Conservation (phyloP, 1,284 basidiomycete genomes). For the Apiotrichum porosum region DNA sequence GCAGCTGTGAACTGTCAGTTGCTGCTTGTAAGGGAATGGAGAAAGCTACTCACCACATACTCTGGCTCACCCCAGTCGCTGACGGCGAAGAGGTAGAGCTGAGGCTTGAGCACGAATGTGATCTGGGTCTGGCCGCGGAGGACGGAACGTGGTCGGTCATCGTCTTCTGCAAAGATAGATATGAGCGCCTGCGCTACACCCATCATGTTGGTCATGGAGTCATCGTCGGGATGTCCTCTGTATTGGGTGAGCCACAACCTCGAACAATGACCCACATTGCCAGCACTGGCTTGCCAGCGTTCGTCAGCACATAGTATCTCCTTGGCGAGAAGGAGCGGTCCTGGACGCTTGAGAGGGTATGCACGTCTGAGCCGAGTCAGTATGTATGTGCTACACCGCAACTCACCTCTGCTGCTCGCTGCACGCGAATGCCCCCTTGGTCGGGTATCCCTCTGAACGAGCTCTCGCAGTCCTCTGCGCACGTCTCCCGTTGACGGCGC, state of each 20-base stretch:
- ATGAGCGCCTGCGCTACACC: slow-evolving; percentile 93
- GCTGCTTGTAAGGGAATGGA: too few relatives aligned
- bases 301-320: slow-evolving; percentile 85
- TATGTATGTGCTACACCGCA: background rate
- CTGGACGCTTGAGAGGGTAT: background rate
- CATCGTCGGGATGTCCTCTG: slow-evolving; percentile 42
- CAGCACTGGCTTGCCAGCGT: slow-evolving; percentile 92
- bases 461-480: slow-evolving; percentile 6
- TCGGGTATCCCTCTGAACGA: slow-evolving; percentile 4
- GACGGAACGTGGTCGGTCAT: slow-evolving; percentile 65
- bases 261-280: slow-evolving; percentile 56
- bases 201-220: slow-evolving; percentile 71
- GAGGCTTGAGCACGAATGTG: slow-evolving; percentile 75
- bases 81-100: slow-evolving; percentile 84
- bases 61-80: slow-evolving; percentile 92
- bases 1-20: too few relatives aligned
- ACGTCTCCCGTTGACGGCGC: background rate
- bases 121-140: slow-evolving; percentile 64
- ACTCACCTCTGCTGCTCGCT: background rate
- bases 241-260: background rate
- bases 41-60: slow-evolving; percentile 72
- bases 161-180: slow-evolving; percentile 74
- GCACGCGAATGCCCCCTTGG: background rate
- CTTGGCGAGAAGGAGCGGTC: slow-evolving; percentile 43
- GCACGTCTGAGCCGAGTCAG: slow-evolving; percentile 1